A percentile compares a stretch with the other conserved stretches of the same genome.
phyloP scores from a whole-genome alignment of 371 early-diverging fungal genomes.

The Coemansia sp. region DNA sequence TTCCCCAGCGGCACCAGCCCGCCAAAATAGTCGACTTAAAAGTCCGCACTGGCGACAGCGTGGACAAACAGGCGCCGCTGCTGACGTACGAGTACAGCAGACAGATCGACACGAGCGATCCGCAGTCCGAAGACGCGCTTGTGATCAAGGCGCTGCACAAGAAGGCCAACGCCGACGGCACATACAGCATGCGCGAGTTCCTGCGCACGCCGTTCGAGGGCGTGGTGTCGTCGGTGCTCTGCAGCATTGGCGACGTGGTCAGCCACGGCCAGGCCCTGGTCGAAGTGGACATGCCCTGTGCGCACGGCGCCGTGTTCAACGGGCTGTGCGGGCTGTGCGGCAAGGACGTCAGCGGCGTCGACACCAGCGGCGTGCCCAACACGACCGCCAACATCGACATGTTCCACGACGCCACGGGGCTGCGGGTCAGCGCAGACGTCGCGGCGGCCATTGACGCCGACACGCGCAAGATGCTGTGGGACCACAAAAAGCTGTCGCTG shows the following conservation, averaged over 20 bases:
- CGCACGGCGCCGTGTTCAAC: conserved; percentile 74
- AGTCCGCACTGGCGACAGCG: conserved; percentile 20
- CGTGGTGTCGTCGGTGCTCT: conserved; percentile 8
- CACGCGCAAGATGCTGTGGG: conserved; percentile 65
- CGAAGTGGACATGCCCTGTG: conserved; percentile 58
- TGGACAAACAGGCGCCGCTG: conserved; percentile 30
- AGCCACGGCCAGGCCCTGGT: conserved; percentile 36
- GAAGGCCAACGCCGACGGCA: conserved; percentile 20
- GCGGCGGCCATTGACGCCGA: conserved; percentile 81
- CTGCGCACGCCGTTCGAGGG: conserved; percentile 43
- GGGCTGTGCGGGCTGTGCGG: conserved; percentile 87
- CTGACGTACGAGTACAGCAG: conserved; percentile 33
- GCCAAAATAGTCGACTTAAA: conserved; percentile 36
- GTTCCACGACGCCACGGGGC: conserved; percentile 72
- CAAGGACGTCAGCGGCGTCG: conserved; percentile 58
- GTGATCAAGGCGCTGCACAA: conserved; percentile 28
- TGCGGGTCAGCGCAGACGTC: conserved; percentile 71
- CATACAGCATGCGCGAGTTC: conserved; percentile 29
- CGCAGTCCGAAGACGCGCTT: conserved; percentile 4
- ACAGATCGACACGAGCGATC: conserved; percentile 1
- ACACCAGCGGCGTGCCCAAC: conserved; percentile 44
- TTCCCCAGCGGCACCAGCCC: conserved; percentile 38
- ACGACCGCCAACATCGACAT: conserved; percentile 66
- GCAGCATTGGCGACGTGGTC: conserved; percentile 20
- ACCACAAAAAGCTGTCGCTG: conserved; percentile 79